Conservation (phyloP, 352 stramenopile species). For the Pythium myriotylum region DNA sequence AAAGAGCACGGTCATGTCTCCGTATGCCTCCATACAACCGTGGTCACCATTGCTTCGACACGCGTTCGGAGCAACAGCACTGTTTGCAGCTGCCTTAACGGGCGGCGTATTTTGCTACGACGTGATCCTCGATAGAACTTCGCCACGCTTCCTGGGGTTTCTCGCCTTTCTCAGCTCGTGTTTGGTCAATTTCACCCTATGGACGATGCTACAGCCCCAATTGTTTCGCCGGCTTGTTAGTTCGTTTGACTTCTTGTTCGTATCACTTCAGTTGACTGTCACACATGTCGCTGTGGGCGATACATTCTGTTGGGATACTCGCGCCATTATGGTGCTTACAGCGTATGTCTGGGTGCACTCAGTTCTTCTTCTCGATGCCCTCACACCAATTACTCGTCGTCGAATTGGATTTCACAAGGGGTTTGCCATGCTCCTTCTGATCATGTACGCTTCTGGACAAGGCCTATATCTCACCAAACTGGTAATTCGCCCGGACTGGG, state of each 20-base stretch:
- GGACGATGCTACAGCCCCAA: conserved; percentile 20
- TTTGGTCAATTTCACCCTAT: background rate
- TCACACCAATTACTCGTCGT: conserved; percentile 10
- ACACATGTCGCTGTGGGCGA: conserved; percentile 28
- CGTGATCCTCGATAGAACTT: background rate
- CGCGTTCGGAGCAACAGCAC: no score
- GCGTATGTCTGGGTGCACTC: conserved; percentile 32
- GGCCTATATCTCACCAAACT: conserved; percentile 14
- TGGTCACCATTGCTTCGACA: background rate
- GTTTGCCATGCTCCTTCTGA: conserved; percentile 12
- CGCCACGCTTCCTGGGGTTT: conserved; percentile 8
- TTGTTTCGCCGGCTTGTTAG: conserved; percentile 23
- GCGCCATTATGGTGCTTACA: conserved; percentile 9
- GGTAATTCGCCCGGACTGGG: conserved; percentile 7
- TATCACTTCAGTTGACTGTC: conserved; percentile 33
- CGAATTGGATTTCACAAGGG: conserved; percentile 15
- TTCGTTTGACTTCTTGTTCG: conserved; percentile 40
- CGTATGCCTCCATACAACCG: background rate
- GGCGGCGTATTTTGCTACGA: conserved; percentile 1
- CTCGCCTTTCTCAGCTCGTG: background rate
- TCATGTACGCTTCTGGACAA: background rate
- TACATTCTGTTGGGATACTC: conserved; percentile 26
- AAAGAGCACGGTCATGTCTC: background rate
- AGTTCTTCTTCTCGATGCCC: conserved; percentile 29
- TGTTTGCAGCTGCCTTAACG: no score